These are phyloP conservation scores for Clonostachys solani DNA, from an alignment of 2,329 filamentous ascomycete genomes.

Conservation along the genomic window DNA sequence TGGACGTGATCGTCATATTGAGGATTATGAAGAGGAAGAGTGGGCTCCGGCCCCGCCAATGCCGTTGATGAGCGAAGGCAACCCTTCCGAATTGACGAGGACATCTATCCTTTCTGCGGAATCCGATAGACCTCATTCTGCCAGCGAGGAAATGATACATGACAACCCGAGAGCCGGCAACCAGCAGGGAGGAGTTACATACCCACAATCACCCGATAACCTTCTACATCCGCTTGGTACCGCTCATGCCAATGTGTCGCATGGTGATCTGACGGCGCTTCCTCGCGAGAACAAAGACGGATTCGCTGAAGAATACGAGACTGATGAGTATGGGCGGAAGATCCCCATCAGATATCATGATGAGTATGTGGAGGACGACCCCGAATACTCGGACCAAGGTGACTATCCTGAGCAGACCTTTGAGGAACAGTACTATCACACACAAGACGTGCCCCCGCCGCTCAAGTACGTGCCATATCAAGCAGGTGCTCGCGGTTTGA, in stretches of 20 bases:
- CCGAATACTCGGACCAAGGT: constrained; percentile 18
- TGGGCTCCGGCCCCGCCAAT: constrained; percentile 64
- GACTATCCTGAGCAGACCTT: constrained; percentile 36
- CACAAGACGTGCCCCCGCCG: constrained; percentile 60
- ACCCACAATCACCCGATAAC: constrained; percentile 48
- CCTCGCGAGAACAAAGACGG: constrained; percentile 39
- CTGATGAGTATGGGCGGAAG: constrained; percentile 37
- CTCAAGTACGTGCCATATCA: constrained; percentile 66
- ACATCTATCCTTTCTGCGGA: constrained; percentile 82
- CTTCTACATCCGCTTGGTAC: constrained; percentile 61
- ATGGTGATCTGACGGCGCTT: constrained; percentile 52
- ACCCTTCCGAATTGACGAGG: constrained; percentile 81
- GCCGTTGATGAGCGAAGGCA: constrained; percentile 83
- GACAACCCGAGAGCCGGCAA: constrained; percentile 62
- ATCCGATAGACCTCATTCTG: constrained; percentile 68
- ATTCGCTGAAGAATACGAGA: constrained; percentile 42
- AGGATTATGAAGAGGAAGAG: constrained; percentile 51
- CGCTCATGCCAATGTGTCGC: constrained; percentile 61
- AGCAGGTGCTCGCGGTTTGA: constrained; percentile 67
- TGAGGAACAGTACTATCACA: constrained; percentile 45
- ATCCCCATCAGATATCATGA: constrained; percentile 27
- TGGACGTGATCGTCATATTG: constrained; percentile 36
- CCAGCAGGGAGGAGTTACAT: constrained; percentile 19
- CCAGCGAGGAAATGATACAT: constrained; percentile 58
- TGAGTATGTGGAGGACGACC: constrained; percentile 34